phyloP scores from a whole-genome alignment of 768 basidiomycete genomes.

The Lactifluus rugatus region DNA sequence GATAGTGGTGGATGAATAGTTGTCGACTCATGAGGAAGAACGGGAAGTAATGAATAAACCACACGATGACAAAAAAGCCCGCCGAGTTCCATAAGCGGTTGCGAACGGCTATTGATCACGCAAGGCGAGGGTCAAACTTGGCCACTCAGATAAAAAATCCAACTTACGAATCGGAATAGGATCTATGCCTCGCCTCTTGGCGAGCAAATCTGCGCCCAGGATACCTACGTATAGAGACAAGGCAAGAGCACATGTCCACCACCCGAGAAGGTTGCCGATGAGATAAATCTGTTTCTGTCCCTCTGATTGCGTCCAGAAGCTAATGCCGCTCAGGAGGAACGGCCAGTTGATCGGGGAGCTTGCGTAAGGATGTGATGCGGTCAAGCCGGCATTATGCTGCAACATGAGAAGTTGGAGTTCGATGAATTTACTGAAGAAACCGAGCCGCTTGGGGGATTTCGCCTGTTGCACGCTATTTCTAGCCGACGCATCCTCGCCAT shows the following conservation, averaged over 20 bases:
- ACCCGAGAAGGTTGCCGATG: conserved; percentile 87
- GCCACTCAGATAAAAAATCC: not conserved
- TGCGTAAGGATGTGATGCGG: conserved; percentile 96
- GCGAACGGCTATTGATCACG: conserved; percentile 55
- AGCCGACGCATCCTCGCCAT: conserved; percentile 44
- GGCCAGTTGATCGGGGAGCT: conserved; percentile 97
- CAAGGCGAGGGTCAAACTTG: conserved; percentile 5
- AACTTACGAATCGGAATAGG: conserved; percentile 82
- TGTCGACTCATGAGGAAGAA: conserved; percentile 99
- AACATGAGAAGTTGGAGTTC: conserved; percentile 94
- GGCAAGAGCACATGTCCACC: conserved; percentile 88
- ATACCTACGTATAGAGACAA: conserved; percentile 86
- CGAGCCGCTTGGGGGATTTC: conserved; percentile 71
- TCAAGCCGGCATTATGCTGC: conserved; percentile 97
- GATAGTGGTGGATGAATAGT: conserved; percentile 94
- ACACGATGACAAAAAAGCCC: conserved; percentile 90
- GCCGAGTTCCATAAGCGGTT: conserved; percentile 93
- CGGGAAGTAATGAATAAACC: conserved; percentile 92
- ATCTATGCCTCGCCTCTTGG: conserved; percentile 72
- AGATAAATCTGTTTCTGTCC: conserved; percentile 90
- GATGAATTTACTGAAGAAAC: conserved; percentile 90
- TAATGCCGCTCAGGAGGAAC: conserved; percentile 91
- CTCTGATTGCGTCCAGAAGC: conserved; percentile 92
- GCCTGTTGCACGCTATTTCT: conserved; percentile 41
- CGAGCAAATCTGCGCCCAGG: conserved; percentile 80